phyloP scores from a whole-genome alignment of 345 rosid genomes.

The Conringia planisiliqua region DNA sequence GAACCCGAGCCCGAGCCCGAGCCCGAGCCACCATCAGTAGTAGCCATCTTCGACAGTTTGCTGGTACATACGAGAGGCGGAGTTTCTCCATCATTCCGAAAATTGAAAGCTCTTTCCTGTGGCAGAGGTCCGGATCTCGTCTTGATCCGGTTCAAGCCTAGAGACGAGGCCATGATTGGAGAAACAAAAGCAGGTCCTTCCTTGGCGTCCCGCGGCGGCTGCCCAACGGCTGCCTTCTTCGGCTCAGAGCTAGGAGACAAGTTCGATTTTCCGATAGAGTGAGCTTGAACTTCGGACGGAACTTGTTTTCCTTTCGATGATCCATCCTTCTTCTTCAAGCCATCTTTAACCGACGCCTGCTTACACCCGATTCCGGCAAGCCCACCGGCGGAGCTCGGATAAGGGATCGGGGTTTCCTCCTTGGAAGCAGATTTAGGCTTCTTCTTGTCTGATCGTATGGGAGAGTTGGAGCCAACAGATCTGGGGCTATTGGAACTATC shows the following conservation, averaged over 20 bases:
- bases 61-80: slow-evolving; percentile 56
- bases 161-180: slow-evolving; percentile 87
- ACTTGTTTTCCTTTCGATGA: slow-evolving; percentile 47
- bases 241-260: slow-evolving; percentile 35
- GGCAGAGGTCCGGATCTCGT: slow-evolving; percentile 97
- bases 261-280: slow-evolving; percentile 35
- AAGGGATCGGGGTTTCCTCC: slow-evolving; percentile 38
- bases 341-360: slow-evolving; percentile 59
- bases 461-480: slow-evolving; percentile 84
- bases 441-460: slow-evolving; percentile 84
- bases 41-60: slow-evolving; percentile 66
- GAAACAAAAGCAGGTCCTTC: slow-evolving; percentile 58
- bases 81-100: slow-evolving; percentile 55
- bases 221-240: slow-evolving; percentile 34
- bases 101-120: slow-evolving; percentile 71
- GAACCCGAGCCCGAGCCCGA: slow-evolving; percentile 35
- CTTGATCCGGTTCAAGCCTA: slow-evolving; percentile 89
- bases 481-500: slow-evolving; percentile 90
- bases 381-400: slow-evolving; percentile 12
- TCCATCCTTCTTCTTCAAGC: slow-evolving; percentile 55
- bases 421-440: slow-evolving; percentile 65
- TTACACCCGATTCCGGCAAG: slow-evolving; percentile 36
- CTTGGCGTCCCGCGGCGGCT: slow-evolving; percentile 23
- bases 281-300: slow-evolving; percentile 26
- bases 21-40: slow-evolving; percentile 38